Evolutionary conservation across 768 basidiomycete genomes (phyloP).

Genomic region (Coprinopsis cinerea): DNA sequence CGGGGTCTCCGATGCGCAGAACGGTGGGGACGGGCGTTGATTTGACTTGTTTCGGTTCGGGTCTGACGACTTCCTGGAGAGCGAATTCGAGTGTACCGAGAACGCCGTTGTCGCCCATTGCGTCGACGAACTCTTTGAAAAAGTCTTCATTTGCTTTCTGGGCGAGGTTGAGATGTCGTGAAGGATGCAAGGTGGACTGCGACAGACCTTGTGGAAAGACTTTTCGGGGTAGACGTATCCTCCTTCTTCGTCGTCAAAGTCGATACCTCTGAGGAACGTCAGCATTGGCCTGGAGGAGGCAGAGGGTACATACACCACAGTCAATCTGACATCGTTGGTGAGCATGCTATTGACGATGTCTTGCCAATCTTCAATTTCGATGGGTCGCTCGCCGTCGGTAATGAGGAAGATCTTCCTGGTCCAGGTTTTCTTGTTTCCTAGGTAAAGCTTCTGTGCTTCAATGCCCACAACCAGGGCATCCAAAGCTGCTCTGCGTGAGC

Average conservation of each 20-base stretch:
- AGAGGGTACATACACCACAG: constrained; percentile 57
- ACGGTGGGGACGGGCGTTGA: constrained; percentile 60
- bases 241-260: constrained; percentile 74
- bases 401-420: constrained; percentile 77
- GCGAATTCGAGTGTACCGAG: constrained; percentile 63
- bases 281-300: background rate
- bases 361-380: constrained; percentile 75
- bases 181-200: background rate
- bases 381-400: constrained; percentile 78
- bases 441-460: constrained; percentile 66
- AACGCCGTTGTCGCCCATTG: constrained; percentile 37
- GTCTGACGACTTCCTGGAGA: constrained; percentile 51
- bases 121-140: constrained; percentile 41
- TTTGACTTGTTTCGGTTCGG: constrained; percentile 62
- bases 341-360: constrained; percentile 61
- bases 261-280: constrained; percentile 58
- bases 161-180: background rate
- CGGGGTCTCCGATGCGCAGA: constrained; percentile 75
- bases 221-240: constrained; percentile 65
- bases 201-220: constrained; percentile 61
- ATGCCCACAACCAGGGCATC: constrained; percentile 85
- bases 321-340: constrained; percentile 47
- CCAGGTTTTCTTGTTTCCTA: constrained; percentile 74
- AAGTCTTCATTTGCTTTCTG: constrained; percentile 73
- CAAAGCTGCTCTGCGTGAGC: constrained; percentile 45